Evolutionary conservation across 2,329 filamentous ascomycete species (phyloP).

Genomic region (Exophiala lecanii-corni): DNA sequence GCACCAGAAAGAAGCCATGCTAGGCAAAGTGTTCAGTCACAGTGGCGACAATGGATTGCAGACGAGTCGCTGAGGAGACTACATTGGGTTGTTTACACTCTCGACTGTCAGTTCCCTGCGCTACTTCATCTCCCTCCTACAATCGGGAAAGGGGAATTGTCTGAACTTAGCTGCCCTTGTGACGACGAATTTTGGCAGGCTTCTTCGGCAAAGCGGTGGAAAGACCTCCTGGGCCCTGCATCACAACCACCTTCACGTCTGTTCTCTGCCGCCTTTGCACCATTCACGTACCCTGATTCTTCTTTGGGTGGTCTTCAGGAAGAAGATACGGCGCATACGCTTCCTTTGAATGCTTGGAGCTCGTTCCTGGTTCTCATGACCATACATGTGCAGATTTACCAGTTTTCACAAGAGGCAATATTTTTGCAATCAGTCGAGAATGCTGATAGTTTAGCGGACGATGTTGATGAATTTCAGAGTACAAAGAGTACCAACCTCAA

Average conservation of each 20-base stretch:
- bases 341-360: background rate
- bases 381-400: background rate
- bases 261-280: background rate
- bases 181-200: conserved; percentile 1
- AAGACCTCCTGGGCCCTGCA: background rate
- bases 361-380: background rate
- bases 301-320: background rate
- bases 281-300: background rate
- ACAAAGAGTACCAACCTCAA: too few species aligned
- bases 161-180: background rate
- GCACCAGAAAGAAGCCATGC: too few species aligned
- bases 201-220: background rate
- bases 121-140: background rate
- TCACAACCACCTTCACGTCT: background rate
- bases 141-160: background rate
- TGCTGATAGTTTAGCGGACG: too few species aligned
- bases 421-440: too few species aligned
- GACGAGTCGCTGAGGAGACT: background rate
- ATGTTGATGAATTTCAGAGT: background rate
- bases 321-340: background rate
- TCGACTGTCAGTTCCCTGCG: background rate
- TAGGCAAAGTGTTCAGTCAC: too few species aligned
- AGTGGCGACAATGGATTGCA: background rate
- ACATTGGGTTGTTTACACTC: background rate
- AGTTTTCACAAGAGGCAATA: background rate